Percentiles rank a stretch among this genome's conserved stretches.
These are phyloP conservation scores for Populus tomentosa DNA, from an alignment of 441 rosid species.

Conservation along the genomic window DNA sequence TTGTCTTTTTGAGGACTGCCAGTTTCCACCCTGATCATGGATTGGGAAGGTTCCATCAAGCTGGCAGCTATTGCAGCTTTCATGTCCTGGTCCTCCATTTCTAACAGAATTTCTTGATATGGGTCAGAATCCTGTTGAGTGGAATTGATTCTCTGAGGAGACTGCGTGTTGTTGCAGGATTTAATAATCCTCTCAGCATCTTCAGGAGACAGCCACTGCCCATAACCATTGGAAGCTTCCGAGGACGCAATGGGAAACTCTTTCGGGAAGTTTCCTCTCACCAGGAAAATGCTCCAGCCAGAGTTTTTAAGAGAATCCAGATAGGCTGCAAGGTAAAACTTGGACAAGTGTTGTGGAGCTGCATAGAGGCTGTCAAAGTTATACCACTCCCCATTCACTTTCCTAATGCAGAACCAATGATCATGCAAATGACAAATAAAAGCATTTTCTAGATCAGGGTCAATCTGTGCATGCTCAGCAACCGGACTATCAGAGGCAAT, in stretches of 20 bases:
- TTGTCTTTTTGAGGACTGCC: no score
- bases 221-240: slow-evolving; percentile 71
- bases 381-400: slow-evolving; percentile 89
- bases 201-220: slow-evolving; percentile 90
- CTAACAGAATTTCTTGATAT: slow-evolving; percentile 39
- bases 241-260: slow-evolving; percentile 68
- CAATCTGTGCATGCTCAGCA: slow-evolving; percentile 87
- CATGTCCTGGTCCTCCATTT: slow-evolving; percentile 72
- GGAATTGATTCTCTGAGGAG: slow-evolving; percentile 25
- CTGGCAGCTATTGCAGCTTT: slow-evolving; percentile 91
- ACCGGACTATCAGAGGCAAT: slow-evolving; percentile 76
- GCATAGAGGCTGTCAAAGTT: slow-evolving; percentile 89
- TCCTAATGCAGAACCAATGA: slow-evolving; percentile 93
- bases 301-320: slow-evolving; percentile 78
- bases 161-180: slow-evolving; percentile 44
- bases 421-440: slow-evolving; percentile 92
- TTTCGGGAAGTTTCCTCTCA: slow-evolving; percentile 81
- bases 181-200: slow-evolving; percentile 79
- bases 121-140: slow-evolving; percentile 33
- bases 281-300: slow-evolving; percentile 94
- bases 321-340: slow-evolving; percentile 84
- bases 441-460: slow-evolving; percentile 84
- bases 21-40: no score
- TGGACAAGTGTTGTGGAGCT: slow-evolving; percentile 82
- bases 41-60: no score